Base-by-base conservation (phyloP, 768 basidiomycete species). In the Leucogyrophana mollusca region DNA sequence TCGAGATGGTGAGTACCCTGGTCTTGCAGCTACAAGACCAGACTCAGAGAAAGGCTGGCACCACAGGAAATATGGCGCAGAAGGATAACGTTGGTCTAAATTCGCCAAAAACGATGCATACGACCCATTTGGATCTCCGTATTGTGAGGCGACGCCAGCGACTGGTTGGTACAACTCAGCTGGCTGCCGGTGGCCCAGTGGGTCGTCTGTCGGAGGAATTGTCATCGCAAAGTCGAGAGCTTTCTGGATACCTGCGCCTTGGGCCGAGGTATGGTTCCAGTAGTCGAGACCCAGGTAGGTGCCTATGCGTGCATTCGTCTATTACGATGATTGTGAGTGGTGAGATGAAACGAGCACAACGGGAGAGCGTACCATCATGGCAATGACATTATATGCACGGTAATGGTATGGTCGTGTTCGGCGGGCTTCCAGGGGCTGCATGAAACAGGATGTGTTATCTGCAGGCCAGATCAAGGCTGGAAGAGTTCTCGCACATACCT, bases 391-490 rank as follows among this genome's bases (percentile, higher is more conserved):
- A 64, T 83, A 86, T 0, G 76, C 73, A 9, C 80, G 73, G 57
- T 86, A 85, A 56, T 86, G 83, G 59, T 78, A 85, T 13, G 84
- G 82, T 9, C 78, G 69, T 1, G 82, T 82, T 21, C 84, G 77
- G 3, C 61, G 69, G 14, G 79, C 73, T 66, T 86, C 84, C 11
- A 81, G 60, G 9, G 84, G 83, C 79, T 82, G n/a, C n/a, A 45
- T 4, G 38, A 37, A 25, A 7, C 17, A 9, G 7, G 25, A 52
- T 30, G 27, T 30, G 27, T 7, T 7, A 30, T 7, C 6, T 13
- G 27, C 6, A 13, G 13, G 27, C 27, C 27, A 6, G 13, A 30
- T 7, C 27, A 30, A 6, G 6, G 27, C 6, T 6, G 27, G 27
- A 30, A 30, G 13, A 24, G 9, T 21, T 33, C 9, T 46, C 9